phyloP scores from a whole-genome alignment of 2,329 filamentous ascomycete genomes.

The Colletotrichum eremochloae region DNA sequence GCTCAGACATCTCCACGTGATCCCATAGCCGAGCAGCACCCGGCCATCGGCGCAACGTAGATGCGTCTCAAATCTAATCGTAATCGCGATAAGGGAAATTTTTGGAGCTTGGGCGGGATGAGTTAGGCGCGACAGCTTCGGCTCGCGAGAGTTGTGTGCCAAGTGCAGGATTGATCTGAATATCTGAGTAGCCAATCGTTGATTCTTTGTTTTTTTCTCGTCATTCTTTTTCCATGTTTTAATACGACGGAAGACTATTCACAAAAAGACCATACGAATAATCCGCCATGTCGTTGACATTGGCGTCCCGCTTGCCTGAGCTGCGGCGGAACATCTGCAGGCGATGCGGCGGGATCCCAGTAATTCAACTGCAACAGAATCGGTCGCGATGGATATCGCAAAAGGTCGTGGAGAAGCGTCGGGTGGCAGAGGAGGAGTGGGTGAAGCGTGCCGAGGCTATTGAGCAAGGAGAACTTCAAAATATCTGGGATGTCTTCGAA shows the following conservation, averaged over 20 bases:
- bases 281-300: slow-evolving; percentile 34
- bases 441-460: slow-evolving; percentile 61
- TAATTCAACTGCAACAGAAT: slow-evolving; percentile 43
- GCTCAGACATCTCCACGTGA: slow-evolving; percentile 40
- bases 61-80: slow-evolving; percentile 26
- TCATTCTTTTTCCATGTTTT: slow-evolving; percentile 29
- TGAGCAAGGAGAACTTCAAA: slow-evolving; percentile 60
- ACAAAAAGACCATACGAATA: background rate
- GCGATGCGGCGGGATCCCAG: slow-evolving; percentile 32
- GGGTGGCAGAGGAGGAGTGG: slow-evolving; percentile 62
- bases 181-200: background rate
- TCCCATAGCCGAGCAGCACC: slow-evolving; percentile 1
- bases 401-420: slow-evolving; percentile 60
- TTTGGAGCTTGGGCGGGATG: slow-evolving; percentile 31
- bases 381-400: slow-evolving; percentile 54
- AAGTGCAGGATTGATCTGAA: slow-evolving; percentile 10
- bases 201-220: background rate
- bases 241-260: background rate
- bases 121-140: slow-evolving; percentile 15
- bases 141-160: background rate
- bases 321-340: slow-evolving; percentile 35
- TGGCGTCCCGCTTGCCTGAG: slow-evolving; percentile 34
- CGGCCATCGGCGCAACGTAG: slow-evolving; percentile 24
- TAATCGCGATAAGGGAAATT: slow-evolving; percentile 38
- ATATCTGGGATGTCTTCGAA: slow-evolving; percentile 75